phyloP scores from a whole-genome alignment of 164 flowering plant species.

The Nymphaea colorata region DNA sequence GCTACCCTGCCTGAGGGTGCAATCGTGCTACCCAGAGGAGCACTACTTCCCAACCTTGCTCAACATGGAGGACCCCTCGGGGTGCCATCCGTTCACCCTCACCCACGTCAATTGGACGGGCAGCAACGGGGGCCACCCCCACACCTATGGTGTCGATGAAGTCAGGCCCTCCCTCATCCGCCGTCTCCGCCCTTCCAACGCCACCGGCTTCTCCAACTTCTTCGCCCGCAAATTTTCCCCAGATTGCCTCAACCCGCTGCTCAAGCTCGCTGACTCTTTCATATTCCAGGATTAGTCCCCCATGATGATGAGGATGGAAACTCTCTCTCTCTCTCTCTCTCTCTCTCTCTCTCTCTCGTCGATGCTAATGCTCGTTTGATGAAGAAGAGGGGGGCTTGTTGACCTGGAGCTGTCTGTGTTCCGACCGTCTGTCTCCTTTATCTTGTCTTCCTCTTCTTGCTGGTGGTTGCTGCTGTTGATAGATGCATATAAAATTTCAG shows the following conservation, averaged over 20 bases:
- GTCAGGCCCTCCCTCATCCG: slow-evolving; percentile 43
- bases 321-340: too few relatives aligned
- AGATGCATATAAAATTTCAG: too few relatives aligned
- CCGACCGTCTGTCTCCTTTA: too few relatives aligned
- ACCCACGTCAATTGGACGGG: slow-evolving; percentile 90
- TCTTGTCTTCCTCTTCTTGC: too few relatives aligned
- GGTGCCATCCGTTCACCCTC: slow-evolving; percentile 52
- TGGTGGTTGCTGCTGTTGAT: too few relatives aligned
- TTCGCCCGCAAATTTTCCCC: slow-evolving; percentile 84
- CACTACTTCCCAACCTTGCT: slow-evolving; percentile 85
- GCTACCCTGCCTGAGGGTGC: slow-evolving; percentile 45
- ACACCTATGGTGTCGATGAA: slow-evolving; percentile 47
- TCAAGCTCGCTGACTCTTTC: slow-evolving; percentile 45
- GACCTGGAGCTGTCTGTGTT: too few relatives aligned
- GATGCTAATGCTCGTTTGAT: too few relatives aligned
- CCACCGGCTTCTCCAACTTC: slow-evolving; percentile 34
- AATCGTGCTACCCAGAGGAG: slow-evolving; percentile 88
- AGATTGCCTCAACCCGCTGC: slow-evolving; percentile 52
- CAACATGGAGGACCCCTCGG: slow-evolving; percentile 63
- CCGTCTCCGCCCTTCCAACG: slow-evolving; percentile 47
- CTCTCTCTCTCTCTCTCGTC: too few relatives aligned
- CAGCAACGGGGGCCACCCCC: slow-evolving; percentile 62
- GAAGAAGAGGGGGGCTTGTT: too few relatives aligned
- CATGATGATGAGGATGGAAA: too few relatives aligned
- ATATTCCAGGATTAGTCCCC: slow-evolving; percentile 49